Evolutionary conservation across 768 basidiomycete species (phyloP).

Genomic region (Suillus cothurnatus): DNA sequence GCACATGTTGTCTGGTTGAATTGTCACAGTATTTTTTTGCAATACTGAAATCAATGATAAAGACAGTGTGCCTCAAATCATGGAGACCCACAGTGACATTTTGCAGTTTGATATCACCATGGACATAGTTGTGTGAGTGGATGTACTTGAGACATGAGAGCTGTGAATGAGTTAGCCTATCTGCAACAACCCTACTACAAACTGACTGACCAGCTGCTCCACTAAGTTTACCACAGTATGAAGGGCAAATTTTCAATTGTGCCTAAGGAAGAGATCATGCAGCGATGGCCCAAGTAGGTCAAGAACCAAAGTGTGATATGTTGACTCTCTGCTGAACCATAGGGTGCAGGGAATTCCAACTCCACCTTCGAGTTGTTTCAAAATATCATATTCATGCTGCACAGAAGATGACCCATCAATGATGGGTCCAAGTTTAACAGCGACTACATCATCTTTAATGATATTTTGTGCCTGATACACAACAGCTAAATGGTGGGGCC

Average conservation of each 20-base stretch:
- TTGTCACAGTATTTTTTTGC: too few species aligned
- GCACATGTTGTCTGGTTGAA: too few species aligned
- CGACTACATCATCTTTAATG: background rate
- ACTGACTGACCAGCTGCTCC: conserved; percentile 2
- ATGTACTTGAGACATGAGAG: background rate
- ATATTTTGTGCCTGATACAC: background rate
- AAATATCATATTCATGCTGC: conserved; percentile 2
- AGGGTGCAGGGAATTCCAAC: background rate
- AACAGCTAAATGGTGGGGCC: background rate
- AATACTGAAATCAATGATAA: too few species aligned
- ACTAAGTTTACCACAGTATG: background rate
- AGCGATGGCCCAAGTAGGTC: too few species aligned
- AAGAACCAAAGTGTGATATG: too few species aligned
- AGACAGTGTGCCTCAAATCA: too few species aligned
- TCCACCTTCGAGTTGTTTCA: conserved; percentile 8
- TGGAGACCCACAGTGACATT: too few species aligned
- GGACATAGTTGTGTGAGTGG: background rate
- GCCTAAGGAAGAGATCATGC: too few species aligned
- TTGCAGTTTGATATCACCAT: too few species aligned
- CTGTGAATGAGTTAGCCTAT: background rate
- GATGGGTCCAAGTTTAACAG: conserved; percentile 1
- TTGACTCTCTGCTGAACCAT: too few species aligned
- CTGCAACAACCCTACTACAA: background rate
- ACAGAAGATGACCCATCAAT: background rate
- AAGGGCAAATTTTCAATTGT: background rate